These are phyloP conservation scores for Zhuliangozyma blackwelliae DNA, from an alignment of 1,139 yeast species.

Conservation along the genomic window DNA sequence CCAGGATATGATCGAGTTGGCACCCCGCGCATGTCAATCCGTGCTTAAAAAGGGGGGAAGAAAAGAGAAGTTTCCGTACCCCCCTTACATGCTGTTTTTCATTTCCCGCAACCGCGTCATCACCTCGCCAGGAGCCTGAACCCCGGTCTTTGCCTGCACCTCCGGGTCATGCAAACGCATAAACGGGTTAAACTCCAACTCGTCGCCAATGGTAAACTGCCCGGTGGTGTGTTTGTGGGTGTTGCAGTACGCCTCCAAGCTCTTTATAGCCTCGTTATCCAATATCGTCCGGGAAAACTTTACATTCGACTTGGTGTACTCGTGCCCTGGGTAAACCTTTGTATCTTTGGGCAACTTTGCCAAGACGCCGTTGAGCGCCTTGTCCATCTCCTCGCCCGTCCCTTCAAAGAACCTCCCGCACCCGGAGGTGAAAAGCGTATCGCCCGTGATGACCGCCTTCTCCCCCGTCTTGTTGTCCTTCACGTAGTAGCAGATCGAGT, in stretches of 20 bases:
- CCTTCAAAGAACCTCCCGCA: conserved; percentile 98
- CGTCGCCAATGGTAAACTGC: conserved; percentile 77
- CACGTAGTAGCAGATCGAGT: conserved; percentile 82
- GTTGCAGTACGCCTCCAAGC: conserved; percentile 47
- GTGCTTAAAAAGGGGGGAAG: background rate
- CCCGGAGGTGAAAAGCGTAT: conserved; percentile 88
- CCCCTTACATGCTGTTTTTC: conserved; percentile 58
- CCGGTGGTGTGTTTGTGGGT: conserved; percentile 78
- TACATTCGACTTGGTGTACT: conserved; percentile 81
- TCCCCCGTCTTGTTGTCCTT: conserved; percentile 59
- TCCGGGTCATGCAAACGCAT: conserved; percentile 65
- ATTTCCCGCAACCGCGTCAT: conserved; percentile 66
- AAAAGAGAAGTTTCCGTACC: background rate
- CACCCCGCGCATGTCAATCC: conserved; percentile 1
- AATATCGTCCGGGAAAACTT: conserved; percentile 69
- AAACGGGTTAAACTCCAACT: conserved; percentile 80
- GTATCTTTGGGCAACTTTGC: conserved; percentile 65
- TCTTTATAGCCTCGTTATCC: conserved; percentile 47
- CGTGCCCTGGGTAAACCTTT: conserved; percentile 88
- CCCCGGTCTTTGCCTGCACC: conserved; percentile 44
- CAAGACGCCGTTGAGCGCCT: conserved; percentile 55
- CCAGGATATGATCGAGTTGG: conserved; percentile 23
- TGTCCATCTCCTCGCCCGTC: conserved; percentile 72
- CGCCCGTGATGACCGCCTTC: conserved; percentile 88
- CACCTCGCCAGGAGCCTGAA: conserved; percentile 42